Evolutionary conservation across 192 early-diverging fungal species (phyloP), one percentile per base, ranked within the genome.

Genomic region (Gaertneriomyces sp.): DNA sequence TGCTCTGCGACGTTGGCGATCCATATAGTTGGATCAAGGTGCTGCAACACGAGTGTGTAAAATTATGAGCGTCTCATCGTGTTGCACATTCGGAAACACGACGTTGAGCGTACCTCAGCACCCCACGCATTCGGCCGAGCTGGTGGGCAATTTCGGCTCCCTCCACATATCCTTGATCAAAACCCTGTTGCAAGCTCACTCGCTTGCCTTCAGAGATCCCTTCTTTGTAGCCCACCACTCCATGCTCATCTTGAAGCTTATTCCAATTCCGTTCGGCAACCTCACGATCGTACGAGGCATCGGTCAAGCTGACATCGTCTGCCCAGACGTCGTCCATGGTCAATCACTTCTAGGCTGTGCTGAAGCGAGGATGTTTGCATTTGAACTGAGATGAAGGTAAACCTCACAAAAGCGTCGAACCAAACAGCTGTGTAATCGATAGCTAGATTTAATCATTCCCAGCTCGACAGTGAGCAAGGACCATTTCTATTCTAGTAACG

Each of bases 131-230:
- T 59, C 77, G 64, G 8, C 86, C 86, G 3, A 86, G 20, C 39
- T 69, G 60, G 40, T 75, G 61, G 11, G 83, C 86, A 50, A 82
- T 73, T 3, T 65, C 58, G 7, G 80, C 68, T 6, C 81, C 86
- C 46, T 85, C 82, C n/a, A 61, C 61, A 69, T 81, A 88, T 4
- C 87, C 87, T 14, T 60, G 61, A 66, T 88, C 84, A 66, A 88
- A 88, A 4, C 87, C 87, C 25, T 77, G 25, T 61, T 88, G 87
- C 51, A 88, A 61, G 6, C 71, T 73, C 0, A 66, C 59, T 52
- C 86, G 80, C 54, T 88, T 86, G 8, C 83, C 85, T 63, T 85
- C 87, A 7, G 78, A 69, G 44, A 88, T 81, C 4, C 87, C 87
- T 40, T 85, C 87, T 53, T 81, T 81, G 63, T 86, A 88, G 12